A percentile compares a stretch with the other conserved stretches of the same genome.
Evolutionary conservation across 2,329 filamentous ascomycete genomes (phyloP).

Genomic region (Pyrenophora teres): DNA sequence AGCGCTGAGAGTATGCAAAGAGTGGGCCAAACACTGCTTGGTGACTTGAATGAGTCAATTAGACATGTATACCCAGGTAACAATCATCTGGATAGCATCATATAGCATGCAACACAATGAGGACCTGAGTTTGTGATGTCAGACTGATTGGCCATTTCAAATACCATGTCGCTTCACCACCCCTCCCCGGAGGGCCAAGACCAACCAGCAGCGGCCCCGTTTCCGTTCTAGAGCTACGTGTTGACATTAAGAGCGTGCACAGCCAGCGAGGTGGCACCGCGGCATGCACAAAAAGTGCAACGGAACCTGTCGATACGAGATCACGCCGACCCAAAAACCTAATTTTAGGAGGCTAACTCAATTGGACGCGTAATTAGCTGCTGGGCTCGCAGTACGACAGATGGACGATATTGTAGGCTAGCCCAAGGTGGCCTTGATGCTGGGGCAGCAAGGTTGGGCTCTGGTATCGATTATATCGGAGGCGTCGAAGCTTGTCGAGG

Average conservation of each 20-base stretch:
- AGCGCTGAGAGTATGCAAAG: too few species aligned
- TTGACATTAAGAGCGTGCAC: conserved; percentile 8
- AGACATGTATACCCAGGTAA: too few species aligned
- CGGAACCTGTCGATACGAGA: conserved; percentile 16
- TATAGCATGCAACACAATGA: too few species aligned
- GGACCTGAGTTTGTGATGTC: too few species aligned
- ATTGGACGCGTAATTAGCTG: conserved; percentile 24
- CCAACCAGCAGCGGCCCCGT: conserved; percentile 3
- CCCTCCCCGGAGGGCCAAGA: background rate
- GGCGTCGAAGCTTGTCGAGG: background rate
- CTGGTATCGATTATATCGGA: conserved; percentile 18
- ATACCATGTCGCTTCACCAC: conserved; percentile 3
- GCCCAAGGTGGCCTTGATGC: background rate
- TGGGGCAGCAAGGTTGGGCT: conserved; percentile 8
- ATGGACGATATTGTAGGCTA: background rate
- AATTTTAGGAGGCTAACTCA: conserved; percentile 19
- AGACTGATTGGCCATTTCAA: too few species aligned
- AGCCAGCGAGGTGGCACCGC: background rate
- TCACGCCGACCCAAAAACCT: conserved; percentile 9
- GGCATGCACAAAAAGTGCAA: background rate
- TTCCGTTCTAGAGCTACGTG: conserved; percentile 9
- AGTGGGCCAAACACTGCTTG: too few species aligned
- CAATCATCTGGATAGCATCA: too few species aligned
- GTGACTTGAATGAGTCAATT: too few species aligned
- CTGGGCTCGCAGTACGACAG: background rate